Evolutionary conservation across 2,329 filamentous ascomycete genomes (phyloP), one percentile per base, ranked within the genome.

Genomic region (Cadophora sp.): DNA sequence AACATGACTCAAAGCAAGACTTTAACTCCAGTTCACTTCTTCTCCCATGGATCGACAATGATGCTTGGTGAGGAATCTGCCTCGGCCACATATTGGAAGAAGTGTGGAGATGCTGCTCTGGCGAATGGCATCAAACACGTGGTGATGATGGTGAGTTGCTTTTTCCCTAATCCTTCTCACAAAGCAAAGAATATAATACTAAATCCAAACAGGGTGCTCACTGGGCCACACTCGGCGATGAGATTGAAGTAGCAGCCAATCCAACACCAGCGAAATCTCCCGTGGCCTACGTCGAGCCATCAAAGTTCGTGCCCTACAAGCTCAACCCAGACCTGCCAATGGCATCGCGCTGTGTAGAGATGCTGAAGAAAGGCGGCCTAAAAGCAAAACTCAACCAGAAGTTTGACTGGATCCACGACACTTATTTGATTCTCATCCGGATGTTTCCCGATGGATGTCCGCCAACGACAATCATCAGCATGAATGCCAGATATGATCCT

Each of bases 331-430:
- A 92, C 76, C 79, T 91, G 1, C 74, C 78, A 4, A 87, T 82
- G 11, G 84, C 82, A 0, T 77, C 83, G 22, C 79, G 80, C 9
- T 86, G 85, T 74, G 81, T 89, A 56, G 72, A 78, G 0, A 79
- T 87, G 62, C 81, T 91, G 1, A 71, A 77, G 4, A 74, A 76
- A 1, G 81, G 82, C 1, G 88, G 88, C 9, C 86, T 91, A 77
- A 80, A 86, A 40, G 86, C 83, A 1, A 75, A 77, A 4, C 79
- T 77, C 1, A 88, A 91, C 74, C 73, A 81, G 0, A 81, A 75
- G 0, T 92, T 92, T 71, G 86, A 91, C 74, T 92, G 89, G 89
- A 91, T 92, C 75, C 89, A 92, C 80, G 90, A 92, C 77, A 90
- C 87, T 0, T 92, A 88, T 74, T 83, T 92, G 3, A 85, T 92